Percentiles rank a stretch among this genome's conserved stretches.
These are phyloP conservation scores for Fusarium stilboides DNA, from an alignment of 2,329 filamentous ascomycete genomes.

Conservation along the genomic window DNA sequence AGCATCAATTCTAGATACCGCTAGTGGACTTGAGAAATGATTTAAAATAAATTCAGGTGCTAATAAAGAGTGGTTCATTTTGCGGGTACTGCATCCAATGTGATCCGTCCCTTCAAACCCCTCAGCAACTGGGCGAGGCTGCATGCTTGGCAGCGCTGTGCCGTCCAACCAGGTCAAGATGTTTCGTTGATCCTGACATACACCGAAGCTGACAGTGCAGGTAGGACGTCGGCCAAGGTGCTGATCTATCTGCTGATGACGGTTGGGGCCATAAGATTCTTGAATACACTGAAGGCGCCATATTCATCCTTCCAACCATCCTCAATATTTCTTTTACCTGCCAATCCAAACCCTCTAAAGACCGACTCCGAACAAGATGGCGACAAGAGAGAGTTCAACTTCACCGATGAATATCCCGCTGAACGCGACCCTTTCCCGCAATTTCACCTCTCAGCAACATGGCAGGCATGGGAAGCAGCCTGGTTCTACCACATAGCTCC, in stretches of 20 bases:
- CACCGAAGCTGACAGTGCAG: background rate
- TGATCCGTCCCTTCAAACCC: background rate
- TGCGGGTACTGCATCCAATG: background rate
- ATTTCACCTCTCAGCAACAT: background rate
- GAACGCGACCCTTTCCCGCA: background rate
- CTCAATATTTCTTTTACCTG: too few relatives aligned
- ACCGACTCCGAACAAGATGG: background rate
- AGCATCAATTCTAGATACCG: too few relatives aligned
- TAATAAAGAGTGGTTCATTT: too few relatives aligned
- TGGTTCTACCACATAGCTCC: background rate
- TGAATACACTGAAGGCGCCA: fast-evolving
- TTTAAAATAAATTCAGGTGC: too few relatives aligned
- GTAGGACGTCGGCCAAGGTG: background rate
- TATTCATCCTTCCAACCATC: fast-evolving
- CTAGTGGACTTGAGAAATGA: too few relatives aligned
- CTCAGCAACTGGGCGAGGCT: background rate
- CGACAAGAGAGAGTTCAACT: background rate
- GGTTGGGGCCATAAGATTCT: background rate
- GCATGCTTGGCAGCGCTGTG: background rate
- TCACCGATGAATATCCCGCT: too few relatives aligned
- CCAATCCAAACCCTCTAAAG: too few relatives aligned
- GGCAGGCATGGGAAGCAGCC: slow-evolving; percentile 4
- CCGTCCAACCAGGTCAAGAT: background rate
- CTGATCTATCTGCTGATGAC: background rate
- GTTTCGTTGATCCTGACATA: background rate